These are phyloP conservation scores for Salix dunnii DNA, from an alignment of 345 rosid genomes.

Conservation along the genomic window DNA sequence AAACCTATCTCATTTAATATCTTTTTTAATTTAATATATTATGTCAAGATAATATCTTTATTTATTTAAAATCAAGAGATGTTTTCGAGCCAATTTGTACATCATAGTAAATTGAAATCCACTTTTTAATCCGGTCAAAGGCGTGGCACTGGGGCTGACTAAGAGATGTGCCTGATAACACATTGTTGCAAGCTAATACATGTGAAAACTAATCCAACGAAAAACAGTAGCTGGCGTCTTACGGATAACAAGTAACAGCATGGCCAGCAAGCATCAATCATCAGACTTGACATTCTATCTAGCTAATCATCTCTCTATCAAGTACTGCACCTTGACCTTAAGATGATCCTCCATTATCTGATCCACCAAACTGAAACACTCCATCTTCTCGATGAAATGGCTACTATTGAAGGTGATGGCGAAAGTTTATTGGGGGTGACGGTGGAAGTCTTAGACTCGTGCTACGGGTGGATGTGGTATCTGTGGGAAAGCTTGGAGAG, in stretches of 20 bases:
- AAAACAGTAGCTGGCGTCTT: neutral
- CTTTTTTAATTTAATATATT: no score
- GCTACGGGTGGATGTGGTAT: slow-evolving; percentile 3
- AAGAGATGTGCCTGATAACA: neutral
- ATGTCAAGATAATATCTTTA: no score
- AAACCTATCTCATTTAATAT: no score
- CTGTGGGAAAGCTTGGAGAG: slow-evolving; percentile 1
- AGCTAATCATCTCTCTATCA: slow-evolving; percentile 1
- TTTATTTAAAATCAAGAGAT: no score
- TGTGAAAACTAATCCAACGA: neutral
- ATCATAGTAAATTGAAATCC: no score
- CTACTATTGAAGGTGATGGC: slow-evolving; percentile 17
- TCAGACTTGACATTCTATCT: neutral
- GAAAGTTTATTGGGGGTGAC: slow-evolving; percentile 1
- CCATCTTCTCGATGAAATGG: slow-evolving; percentile 7
- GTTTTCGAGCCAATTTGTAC: no score
- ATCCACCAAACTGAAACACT: neutral
- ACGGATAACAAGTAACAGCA: neutral
- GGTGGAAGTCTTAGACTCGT: neutral
- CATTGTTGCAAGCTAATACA: neutral
- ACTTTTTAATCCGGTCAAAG: neutral
- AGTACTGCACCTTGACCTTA: neutral
- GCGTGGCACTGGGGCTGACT: neutral
- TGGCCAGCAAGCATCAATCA: neutral
- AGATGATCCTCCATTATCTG: neutral